Evolutionary conservation across 2,329 filamentous ascomycete species (phyloP).

Genomic region (Mycocentrospora acerina): DNA sequence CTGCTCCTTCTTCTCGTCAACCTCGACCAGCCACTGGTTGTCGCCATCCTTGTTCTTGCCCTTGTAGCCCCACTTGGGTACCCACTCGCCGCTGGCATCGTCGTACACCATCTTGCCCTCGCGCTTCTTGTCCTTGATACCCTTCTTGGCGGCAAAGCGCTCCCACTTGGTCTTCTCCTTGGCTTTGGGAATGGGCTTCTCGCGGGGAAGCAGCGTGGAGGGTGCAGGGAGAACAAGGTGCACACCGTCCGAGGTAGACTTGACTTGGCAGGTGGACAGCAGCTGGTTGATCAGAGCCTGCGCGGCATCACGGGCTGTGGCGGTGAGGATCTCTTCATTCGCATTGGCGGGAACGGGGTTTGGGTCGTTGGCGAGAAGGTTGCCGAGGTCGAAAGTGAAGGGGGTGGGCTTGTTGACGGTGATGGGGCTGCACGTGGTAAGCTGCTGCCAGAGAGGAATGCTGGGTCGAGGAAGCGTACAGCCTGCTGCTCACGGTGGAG

Average conservation of each 20-base stretch:
- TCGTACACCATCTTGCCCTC: conserved; percentile 84
- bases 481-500: conserved; percentile 32
- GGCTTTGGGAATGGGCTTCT: conserved; percentile 83
- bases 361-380: conserved; percentile 82
- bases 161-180: conserved; percentile 93
- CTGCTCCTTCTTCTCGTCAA: conserved; percentile 70
- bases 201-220: conserved; percentile 74
- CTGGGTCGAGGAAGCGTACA: conserved; percentile 24
- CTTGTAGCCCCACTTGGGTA: conserved; percentile 93
- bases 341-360: conserved; percentile 70
- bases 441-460: conserved; percentile 1
- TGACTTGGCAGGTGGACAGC: conserved; percentile 81
- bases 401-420: conserved; percentile 72
- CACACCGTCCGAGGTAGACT: conserved; percentile 68
- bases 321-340: conserved; percentile 67
- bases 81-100: conserved; percentile 82
- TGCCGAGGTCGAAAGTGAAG: conserved; percentile 88
- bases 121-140: conserved; percentile 84
- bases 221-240: conserved; percentile 74
- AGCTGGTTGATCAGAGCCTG: conserved; percentile 94
- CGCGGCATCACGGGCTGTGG: conserved; percentile 81
- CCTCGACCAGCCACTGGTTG: conserved; percentile 87
- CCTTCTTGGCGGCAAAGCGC: conserved; percentile 94
- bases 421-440: conserved; percentile 27
- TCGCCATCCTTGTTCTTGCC: conserved; percentile 83